Conservation (phyloP, 371 early-diverging fungal genomes). For the Coemansia sp. region DNA sequence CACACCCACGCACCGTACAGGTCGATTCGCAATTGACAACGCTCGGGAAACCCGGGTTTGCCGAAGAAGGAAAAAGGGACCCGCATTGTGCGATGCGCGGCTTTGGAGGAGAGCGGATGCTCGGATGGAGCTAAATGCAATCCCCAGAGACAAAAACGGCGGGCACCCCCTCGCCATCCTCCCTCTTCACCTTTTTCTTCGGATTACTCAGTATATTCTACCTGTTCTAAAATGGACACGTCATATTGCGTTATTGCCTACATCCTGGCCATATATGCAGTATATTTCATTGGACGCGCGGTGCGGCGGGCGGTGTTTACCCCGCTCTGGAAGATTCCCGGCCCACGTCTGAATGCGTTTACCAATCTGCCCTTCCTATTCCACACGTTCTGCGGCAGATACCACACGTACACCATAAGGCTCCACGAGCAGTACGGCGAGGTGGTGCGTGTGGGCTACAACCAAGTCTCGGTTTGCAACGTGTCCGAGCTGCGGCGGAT, state of each 20-base stretch:
- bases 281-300: background rate
- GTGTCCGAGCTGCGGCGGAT: constrained; percentile 30
- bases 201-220: background rate
- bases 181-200: background rate
- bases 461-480: constrained; percentile 40
- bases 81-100: too few relatives aligned
- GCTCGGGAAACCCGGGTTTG: too few relatives aligned
- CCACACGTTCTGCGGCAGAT: constrained; percentile 18
- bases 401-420: constrained; percentile 19
- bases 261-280: background rate
- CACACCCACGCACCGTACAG: too few relatives aligned
- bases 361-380: constrained; percentile 30
- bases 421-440: constrained; percentile 44
- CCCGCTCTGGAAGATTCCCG: constrained; percentile 39
- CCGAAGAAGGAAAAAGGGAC: too few relatives aligned
- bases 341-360: constrained; percentile 26
- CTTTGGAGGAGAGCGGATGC: too few relatives aligned
- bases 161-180: too few relatives aligned
- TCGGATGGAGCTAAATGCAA: background rate
- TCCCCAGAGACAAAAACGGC: too few relatives aligned
- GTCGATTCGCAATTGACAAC: too few relatives aligned
- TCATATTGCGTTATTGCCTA: background rate
- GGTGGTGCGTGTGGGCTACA: constrained; percentile 45
- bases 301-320: constrained; percentile 8
- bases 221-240: background rate